phyloP scores from a whole-genome alignment of 176 grass and related monocot species.

The Alopecurus myosuroides region DNA sequence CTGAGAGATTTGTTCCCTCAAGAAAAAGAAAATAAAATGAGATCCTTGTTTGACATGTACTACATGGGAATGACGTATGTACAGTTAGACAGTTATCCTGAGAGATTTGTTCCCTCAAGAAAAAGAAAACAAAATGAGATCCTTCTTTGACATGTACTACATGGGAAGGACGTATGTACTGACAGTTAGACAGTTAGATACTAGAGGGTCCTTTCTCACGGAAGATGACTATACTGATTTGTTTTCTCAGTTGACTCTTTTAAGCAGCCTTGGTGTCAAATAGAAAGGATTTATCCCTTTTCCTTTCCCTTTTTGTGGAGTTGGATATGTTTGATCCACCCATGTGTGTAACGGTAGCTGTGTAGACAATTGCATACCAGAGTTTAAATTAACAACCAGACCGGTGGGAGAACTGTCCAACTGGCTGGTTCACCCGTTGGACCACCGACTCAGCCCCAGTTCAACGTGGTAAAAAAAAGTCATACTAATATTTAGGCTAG shows the following conservation, averaged over 20 bases:
- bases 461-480: background rate
- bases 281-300: background rate
- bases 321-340: background rate
- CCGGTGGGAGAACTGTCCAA: background rate
- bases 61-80: no score
- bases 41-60: no score
- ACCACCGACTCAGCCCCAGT: no score
- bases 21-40: background rate
- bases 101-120: no score
- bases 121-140: no score
- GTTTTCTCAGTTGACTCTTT: background rate
- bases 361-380: background rate
- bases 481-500: background rate
- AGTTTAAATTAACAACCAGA: background rate
- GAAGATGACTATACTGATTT: background rate
- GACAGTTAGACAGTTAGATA: background rate
- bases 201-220: background rate
- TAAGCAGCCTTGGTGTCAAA: background rate
- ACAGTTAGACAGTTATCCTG: no score
- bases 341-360: background rate
- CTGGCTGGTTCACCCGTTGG: background rate
- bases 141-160: slow-evolving; percentile 1
- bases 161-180: background rate
- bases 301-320: background rate
- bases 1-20: background rate